Evolutionary conservation across 1,284 basidiomycete species (phyloP).

Genomic region (Ustilago bromivora): DNA sequence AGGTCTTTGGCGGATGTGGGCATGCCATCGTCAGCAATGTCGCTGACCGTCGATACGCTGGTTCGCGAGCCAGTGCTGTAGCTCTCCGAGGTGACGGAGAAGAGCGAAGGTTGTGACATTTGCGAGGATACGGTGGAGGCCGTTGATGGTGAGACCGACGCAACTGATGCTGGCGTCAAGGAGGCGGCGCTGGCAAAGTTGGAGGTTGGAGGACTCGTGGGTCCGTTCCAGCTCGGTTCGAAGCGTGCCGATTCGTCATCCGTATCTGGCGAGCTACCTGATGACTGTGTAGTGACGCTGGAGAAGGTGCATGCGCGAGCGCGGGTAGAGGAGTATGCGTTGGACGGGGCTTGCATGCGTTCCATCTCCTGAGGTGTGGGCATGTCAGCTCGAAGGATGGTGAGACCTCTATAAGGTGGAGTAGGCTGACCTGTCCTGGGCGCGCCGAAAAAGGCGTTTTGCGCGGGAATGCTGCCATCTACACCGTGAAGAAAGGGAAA

Average conservation of each 20-base stretch:
- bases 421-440: conserved; percentile 51
- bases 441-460: conserved; percentile 64
- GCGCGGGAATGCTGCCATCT: conserved; percentile 58
- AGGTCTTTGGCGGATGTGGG: conserved; percentile 10
- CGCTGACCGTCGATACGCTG: conserved; percentile 46
- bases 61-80: conserved; percentile 42
- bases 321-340: conserved; percentile 22
- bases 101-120: conserved; percentile 49
- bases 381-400: conserved; percentile 67
- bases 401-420: conserved; percentile 65
- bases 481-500: conserved; percentile 68
- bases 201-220: conserved; percentile 9
- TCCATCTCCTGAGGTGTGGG: conserved; percentile 48
- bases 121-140: conserved; percentile 52
- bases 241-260: conserved; percentile 37
- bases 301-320: conserved; percentile 49
- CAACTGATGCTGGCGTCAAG: conserved; percentile 15
- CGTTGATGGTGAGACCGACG: conserved; percentile 42
- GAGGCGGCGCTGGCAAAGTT: conserved; percentile 13
- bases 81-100: conserved; percentile 42
- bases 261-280: conserved; percentile 42
- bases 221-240: conserved; percentile 30
- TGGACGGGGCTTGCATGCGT: conserved; percentile 28
- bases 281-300: conserved; percentile 51
- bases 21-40: conserved; percentile 31